Conservation (phyloP, 2,329 filamentous ascomycete genomes). For the Colletotrichum tropicale region DNA sequence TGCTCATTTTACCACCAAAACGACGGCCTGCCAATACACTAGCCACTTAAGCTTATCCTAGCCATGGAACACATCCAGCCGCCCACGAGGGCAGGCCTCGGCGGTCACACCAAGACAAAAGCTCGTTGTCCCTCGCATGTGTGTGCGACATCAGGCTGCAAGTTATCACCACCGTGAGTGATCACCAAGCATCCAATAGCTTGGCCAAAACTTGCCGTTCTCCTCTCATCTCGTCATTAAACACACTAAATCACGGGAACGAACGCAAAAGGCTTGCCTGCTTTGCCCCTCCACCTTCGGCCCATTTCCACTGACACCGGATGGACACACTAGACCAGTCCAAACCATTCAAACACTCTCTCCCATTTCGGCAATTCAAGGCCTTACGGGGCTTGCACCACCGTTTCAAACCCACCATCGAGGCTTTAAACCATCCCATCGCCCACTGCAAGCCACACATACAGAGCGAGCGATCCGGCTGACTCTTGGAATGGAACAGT, state of each 20-base stretch:
- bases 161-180: not conserved
- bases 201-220: not conserved
- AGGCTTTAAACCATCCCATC: not conserved
- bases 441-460: not conserved
- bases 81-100: not conserved
- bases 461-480: not conserved
- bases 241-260: not conserved
- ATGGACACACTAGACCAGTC: not conserved
- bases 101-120: not conserved
- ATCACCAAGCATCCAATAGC: not conserved
- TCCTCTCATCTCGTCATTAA: not conserved
- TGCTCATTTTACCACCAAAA: not conserved
- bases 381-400: slow-evolving; percentile 5
- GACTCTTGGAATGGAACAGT: not conserved
- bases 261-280: not conserved
- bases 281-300: not conserved
- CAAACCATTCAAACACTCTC: not conserved
- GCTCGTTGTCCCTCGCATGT: not conserved
- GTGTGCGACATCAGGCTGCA: not conserved
- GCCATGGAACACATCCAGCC: not conserved
- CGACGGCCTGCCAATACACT: not conserved
- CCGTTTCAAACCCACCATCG: slow-evolving; percentile 8
- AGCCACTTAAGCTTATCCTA: slow-evolving; percentile 15
- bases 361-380: slow-evolving; percentile 7
- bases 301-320: slow-evolving; percentile 1